phyloP scores from a whole-genome alignment of 495 filamentous ascomycete species.

The Wilcoxina mikolae region DNA sequence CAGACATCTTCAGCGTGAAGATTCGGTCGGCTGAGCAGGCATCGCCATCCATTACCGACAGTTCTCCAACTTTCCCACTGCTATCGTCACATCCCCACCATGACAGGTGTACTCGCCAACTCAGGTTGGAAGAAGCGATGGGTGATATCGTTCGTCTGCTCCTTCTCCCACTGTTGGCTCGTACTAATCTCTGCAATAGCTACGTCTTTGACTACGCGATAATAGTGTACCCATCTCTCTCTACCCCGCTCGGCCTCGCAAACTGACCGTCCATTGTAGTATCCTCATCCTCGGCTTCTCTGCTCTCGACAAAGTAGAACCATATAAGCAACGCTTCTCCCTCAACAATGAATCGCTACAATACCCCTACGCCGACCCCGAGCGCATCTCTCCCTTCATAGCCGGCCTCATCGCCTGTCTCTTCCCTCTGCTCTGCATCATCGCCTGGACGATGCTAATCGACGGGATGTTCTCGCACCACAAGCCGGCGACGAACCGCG shows the following conservation, averaged over 20 bases:
- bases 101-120: not conserved
- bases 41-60: not conserved
- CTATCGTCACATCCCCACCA: not conserved
- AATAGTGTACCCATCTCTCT: slow-evolving; percentile 35
- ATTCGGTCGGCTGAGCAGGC: not conserved
- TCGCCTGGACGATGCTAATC: slow-evolving; percentile 57
- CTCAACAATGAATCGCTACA: slow-evolving; percentile 45
- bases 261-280: slow-evolving; percentile 33
- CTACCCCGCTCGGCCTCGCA: slow-evolving; percentile 14
- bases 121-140: slow-evolving; percentile 5
- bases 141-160: slow-evolving; percentile 6
- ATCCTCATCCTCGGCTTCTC: slow-evolving; percentile 40
- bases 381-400: slow-evolving; percentile 50
- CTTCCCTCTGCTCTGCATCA: slow-evolving; percentile 50
- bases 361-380: slow-evolving; percentile 60
- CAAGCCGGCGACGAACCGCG: slow-evolving; percentile 31
- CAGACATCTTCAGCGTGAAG: too few relatives aligned
- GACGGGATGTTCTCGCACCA: slow-evolving; percentile 54
- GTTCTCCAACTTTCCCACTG: not conserved
- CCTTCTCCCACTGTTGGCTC: not conserved
- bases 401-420: slow-evolving; percentile 42
- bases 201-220: slow-evolving; percentile 58
- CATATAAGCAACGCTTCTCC: slow-evolving; percentile 47
- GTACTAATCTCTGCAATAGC: slow-evolving; percentile 27
- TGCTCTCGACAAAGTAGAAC: slow-evolving; percentile 40